phyloP scores from a whole-genome alignment of 345 rosid genomes.

The Brassica cretica region DNA sequence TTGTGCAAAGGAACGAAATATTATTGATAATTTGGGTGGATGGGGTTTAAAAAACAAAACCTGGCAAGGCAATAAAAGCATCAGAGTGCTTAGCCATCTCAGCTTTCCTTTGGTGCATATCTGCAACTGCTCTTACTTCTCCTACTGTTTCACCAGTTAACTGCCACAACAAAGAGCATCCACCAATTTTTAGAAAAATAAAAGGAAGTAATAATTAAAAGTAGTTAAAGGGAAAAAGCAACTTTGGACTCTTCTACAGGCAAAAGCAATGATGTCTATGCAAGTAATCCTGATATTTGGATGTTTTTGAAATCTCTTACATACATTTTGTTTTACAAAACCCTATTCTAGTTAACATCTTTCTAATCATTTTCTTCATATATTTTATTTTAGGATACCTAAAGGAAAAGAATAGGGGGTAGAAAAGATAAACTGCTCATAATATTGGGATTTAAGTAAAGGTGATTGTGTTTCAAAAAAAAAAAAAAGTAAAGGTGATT shows the following conservation, averaged over 20 bases:
- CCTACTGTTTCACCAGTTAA: constrained; percentile 99
- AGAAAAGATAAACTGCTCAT: constrained; percentile 21
- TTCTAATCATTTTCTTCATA: constrained; percentile 21
- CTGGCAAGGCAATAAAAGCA: constrained; percentile 99
- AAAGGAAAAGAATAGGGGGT: constrained; percentile 1
- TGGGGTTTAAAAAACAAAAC: constrained; percentile 53
- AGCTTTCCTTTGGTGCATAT: constrained; percentile 98
- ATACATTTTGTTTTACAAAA: constrained; percentile 8
- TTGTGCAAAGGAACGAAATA: neutral
- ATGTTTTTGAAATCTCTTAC: constrained; percentile 12
- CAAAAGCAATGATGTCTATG: constrained; percentile 40
- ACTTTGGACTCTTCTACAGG: constrained; percentile 45
- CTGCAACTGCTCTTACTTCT: constrained; percentile 99
- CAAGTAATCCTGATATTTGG: constrained; percentile 33
- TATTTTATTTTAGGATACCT: neutral
- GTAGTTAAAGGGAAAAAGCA: constrained; percentile 39
- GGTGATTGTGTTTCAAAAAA: neutral
- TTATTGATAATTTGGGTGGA: constrained; percentile 37
- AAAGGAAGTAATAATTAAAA: constrained; percentile 36
- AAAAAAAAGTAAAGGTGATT: neutral
- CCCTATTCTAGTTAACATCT: constrained; percentile 30
- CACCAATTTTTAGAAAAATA: constrained; percentile 15
- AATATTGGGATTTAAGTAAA: constrained; percentile 19
- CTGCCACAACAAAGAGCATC: constrained; percentile 46
- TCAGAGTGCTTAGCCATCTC: constrained; percentile 99